Percentiles rank a stretch among this genome's conserved stretches.
These are phyloP conservation scores for Saccharomyces hybrid DNA, from an alignment of 1,139 yeast species.

Conservation along the genomic window DNA sequence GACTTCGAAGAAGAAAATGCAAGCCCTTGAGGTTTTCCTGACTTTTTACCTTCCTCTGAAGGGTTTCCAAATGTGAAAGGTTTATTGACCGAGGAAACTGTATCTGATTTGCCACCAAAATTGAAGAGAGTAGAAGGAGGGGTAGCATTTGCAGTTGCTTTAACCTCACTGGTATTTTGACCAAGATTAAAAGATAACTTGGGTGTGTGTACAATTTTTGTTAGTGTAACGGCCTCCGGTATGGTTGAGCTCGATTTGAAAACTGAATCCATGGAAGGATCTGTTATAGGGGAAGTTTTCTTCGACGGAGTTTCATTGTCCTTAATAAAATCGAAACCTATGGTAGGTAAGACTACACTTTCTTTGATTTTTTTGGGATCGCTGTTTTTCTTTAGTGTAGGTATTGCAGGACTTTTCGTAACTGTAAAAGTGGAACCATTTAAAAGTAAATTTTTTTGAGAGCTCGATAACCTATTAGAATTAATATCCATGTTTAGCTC, in stretches of 20 bases:
- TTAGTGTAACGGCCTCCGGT: not conserved
- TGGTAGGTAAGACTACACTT: conserved; percentile 20
- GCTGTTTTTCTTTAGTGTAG: not conserved
- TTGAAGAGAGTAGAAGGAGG: not conserved
- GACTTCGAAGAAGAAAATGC: no score
- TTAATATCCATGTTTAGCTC: not conserved
- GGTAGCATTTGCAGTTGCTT: not conserved
- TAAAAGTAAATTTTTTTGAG: conserved; percentile 8
- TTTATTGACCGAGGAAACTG: not conserved
- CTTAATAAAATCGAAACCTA: conserved; percentile 27
- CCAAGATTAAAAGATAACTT: not conserved
- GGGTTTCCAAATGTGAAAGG: not conserved
- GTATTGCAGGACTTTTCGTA: not conserved
- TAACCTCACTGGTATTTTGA: not conserved
- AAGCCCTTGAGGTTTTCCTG: not conserved
- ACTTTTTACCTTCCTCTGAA: not conserved
- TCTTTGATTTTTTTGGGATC: conserved; percentile 3
- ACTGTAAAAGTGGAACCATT: conserved; percentile 5
- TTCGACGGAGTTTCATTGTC: conserved; percentile 18
- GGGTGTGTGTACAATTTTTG: not conserved
- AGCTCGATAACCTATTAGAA: conserved; percentile 3
- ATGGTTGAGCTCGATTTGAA: not conserved
- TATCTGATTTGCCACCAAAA: not conserved
- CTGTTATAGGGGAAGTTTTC: conserved; percentile 4
- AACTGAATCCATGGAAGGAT: not conserved